These are phyloP conservation scores for Xanthoceras sorbifolium DNA, from an alignment of 345 rosid species.

Conservation along the genomic window DNA sequence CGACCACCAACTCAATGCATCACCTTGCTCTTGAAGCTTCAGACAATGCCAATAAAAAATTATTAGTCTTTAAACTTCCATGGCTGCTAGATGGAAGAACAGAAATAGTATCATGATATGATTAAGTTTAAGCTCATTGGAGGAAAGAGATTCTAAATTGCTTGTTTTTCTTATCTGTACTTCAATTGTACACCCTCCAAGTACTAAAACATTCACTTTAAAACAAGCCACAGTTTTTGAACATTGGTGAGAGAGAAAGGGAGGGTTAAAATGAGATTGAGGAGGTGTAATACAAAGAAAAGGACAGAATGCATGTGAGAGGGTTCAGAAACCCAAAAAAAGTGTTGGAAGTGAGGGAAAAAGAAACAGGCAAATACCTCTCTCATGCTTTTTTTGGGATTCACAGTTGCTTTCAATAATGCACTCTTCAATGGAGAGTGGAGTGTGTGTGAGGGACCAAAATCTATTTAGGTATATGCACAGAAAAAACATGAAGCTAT, in stretches of 20 bases:
- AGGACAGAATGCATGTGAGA: constrained; percentile 41
- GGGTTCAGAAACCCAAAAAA: constrained; percentile 27
- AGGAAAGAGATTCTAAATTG: constrained; percentile 58
- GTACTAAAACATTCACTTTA: too few relatives aligned
- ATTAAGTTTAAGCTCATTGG: constrained; percentile 63
- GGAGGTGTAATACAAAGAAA: neutral
- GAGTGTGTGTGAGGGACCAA: constrained; percentile 39
- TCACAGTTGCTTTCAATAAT: constrained; percentile 25
- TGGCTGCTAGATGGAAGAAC: too few relatives aligned
- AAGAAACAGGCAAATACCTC: neutral
- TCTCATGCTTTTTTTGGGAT: constrained; percentile 16
- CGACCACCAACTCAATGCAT: constrained; percentile 21
- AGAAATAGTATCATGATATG: constrained; percentile 48
- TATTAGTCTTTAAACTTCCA: too few relatives aligned
- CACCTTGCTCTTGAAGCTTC: constrained; percentile 27
- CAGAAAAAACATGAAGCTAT: constrained; percentile 39
- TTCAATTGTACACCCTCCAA: constrained; percentile 10
- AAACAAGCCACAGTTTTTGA: neutral
- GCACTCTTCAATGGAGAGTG: constrained; percentile 17
- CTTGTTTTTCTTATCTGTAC: constrained; percentile 30
- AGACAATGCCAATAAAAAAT: too few relatives aligned
- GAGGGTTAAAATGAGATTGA: too few relatives aligned
- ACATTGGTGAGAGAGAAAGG: neutral
- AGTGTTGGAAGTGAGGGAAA: constrained; percentile 16
- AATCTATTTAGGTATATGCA: constrained; percentile 42